Base-by-base conservation (phyloP, 305 asterid genomes). In the Plantago rigida region DNA sequence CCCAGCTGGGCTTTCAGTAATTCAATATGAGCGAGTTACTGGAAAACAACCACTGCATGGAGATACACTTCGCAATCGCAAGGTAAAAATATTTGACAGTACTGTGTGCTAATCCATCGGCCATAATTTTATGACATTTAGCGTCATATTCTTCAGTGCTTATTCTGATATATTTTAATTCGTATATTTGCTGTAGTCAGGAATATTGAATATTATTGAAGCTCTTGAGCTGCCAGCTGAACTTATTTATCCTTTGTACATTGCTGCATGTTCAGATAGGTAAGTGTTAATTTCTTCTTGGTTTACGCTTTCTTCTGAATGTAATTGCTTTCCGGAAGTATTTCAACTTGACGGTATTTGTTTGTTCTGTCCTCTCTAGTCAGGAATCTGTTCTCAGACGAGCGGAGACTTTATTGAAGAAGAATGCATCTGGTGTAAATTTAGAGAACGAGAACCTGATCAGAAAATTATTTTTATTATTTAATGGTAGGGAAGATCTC, bases 331-430 rank as follows among this genome's bases (percentile, higher is more conserved):
- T 56, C 61, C 45, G 3, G 50, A 22, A 39, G 19, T 66, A 61
- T 62, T 47, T 48, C 12, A 13, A 51, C 31, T 36, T 62, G 13
- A 63, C 50, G 36, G 55, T 75, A 65, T 65, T 41, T 49, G 36
- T 51, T 63, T 75, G 39, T 78, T 74, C 64, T 65, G 60, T 14
- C 68, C 60, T 50, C 71, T 67, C 47, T 66, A 92, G 99, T 77
- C 94, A 88, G 72, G 99, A 86, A 69, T 68, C 87, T 60, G 92
- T 88, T 58, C 74, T 82, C 52, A 86, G 74, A 75, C 86, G 78
- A 78, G 99, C 94, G 62, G 95, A 92, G 78, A 89, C 89, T 76
- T 87, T 84, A 57, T 73, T 86, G 82, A 92, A 92, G 93, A 92
- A 84, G 81, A 83, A 82, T 47, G 79, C 94, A 47, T 79, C 95